Base-by-base conservation (phyloP, 2,329 filamentous ascomycete species). In the Knufia petricola region DNA sequence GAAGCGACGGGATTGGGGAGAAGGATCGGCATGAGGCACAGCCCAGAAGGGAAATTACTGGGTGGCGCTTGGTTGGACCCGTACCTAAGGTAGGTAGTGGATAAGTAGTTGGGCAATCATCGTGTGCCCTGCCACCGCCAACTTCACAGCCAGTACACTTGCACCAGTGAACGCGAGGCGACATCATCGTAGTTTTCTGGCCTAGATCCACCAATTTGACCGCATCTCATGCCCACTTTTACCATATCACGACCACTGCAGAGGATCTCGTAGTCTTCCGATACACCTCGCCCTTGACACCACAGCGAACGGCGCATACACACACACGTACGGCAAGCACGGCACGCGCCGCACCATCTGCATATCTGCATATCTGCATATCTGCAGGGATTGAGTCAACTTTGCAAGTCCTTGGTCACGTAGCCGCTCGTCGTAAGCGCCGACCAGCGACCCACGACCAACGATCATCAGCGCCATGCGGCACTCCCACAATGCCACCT, bases 401-500 rank as follows among this genome's bases (percentile, higher is more conserved):
- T 28, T 28, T 8, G n/a, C 3, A 20, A 3, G 37, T 19, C 20
- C 13, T 24, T 15, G 17, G n/a, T 12, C 24, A n/a, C 10, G 21
- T 28, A 41, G 12, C 34, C 40, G 46, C 21, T 15, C 36, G 41
- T 20, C 31, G 32, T 56, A 56, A 54, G 54, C 54, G 54, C 54
- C 48, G 34, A 47, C 39, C 40, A 44, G 50, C 19, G 24, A 38
- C 26, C 26, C n/a, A n/a, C n/a, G n/a, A n/a, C 39, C 40, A 44
- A 51, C 19, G 24, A 38, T 32, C 26, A 26, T 24, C 24, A 48
- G 52, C 55, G 55, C 50, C 50, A 58, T 58, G 55, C 55, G 49
- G 51, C 49, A 46, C 39, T 38, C 24, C 20, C 50, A 51, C 13
- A 26, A 59, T 59, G 56, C 56, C n/a, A n/a, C n/a, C 56, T 42